phyloP scores from a whole-genome alignment of 805 yeast genomes.

The Wickerhamomyces hampshirensis region DNA sequence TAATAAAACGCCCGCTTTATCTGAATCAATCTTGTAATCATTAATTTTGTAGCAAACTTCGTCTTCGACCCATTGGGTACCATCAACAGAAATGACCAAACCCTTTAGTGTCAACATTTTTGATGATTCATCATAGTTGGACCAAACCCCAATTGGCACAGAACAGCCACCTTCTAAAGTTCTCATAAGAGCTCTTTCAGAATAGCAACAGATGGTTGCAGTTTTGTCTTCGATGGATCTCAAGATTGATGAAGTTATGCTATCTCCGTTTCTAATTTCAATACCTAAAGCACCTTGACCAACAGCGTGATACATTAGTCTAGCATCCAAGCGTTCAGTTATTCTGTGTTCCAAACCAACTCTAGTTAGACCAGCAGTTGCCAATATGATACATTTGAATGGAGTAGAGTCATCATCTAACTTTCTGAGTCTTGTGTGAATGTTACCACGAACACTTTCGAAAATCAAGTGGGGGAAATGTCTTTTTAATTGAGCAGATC shows the following conservation, averaged over 20 bases:
- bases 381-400: conserved; percentile 74
- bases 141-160: conserved; percentile 89
- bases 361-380: conserved; percentile 87
- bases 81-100: conserved; percentile 82
- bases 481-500: conserved; percentile 85
- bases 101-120: conserved; percentile 53
- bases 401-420: conserved; percentile 66
- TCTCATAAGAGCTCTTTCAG: conserved; percentile 85
- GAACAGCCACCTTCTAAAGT: conserved; percentile 96
- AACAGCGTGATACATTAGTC: conserved; percentile 90
- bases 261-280: conserved; percentile 75
- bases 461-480: conserved; percentile 71
- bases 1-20: conserved; percentile 59
- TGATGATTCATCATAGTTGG: conserved; percentile 45
- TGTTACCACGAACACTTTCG: conserved; percentile 82
- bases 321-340: conserved; percentile 61
- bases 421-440: conserved; percentile 75
- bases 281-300: conserved; percentile 99
- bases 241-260: conserved; percentile 52
- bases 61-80: conserved; percentile 62
- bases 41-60: conserved; percentile 27
- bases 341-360: conserved; percentile 71
- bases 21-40: conserved; percentile 56
- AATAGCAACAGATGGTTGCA: conserved; percentile 71
- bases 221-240: conserved; percentile 58